A percentile compares a stretch with the other conserved stretches of the same genome.
Conservation (phyloP, 441 rosid genomes). For the Euphorbia celastroides region DNA sequence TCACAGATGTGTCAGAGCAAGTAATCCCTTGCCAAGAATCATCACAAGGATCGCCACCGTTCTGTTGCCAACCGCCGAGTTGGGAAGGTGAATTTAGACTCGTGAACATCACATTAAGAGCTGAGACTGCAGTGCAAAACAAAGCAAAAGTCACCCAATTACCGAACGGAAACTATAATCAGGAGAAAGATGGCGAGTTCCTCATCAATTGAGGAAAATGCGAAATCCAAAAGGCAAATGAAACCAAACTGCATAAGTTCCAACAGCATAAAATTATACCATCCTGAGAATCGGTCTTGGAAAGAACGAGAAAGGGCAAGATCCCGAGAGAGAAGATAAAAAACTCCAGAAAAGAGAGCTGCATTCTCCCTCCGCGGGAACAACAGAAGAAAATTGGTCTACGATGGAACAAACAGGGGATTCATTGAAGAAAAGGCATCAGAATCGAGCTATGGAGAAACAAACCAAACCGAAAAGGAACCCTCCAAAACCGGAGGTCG, state of each 20-base stretch:
- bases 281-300: conserved; percentile 65
- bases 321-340: conserved; percentile 35
- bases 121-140: conserved; percentile 48
- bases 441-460: conserved; percentile 13
- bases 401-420: background rate
- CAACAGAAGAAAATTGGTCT: background rate
- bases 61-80: conserved; percentile 62
- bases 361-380: conserved; percentile 23
- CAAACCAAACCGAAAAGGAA: background rate
- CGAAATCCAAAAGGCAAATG: background rate
- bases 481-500: background rate
- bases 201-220: background rate
- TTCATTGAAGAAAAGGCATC: background rate
- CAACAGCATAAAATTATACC: conserved; percentile 28
- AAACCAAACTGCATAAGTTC: background rate
- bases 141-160: conserved; percentile 11
- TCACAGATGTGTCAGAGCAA: conserved; percentile 77
- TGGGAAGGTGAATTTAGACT: conserved; percentile 77
- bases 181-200: no score
- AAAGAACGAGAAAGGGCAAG: conserved; percentile 33
- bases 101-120: conserved; percentile 77
- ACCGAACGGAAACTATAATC: background rate
- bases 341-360: conserved; percentile 18
- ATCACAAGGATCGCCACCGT: conserved; percentile 89
- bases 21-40: conserved; percentile 81